These are phyloP conservation scores for Globisporangium uncinulatum DNA, from an alignment of 352 stramenopile genomes.

Conservation along the genomic window DNA sequence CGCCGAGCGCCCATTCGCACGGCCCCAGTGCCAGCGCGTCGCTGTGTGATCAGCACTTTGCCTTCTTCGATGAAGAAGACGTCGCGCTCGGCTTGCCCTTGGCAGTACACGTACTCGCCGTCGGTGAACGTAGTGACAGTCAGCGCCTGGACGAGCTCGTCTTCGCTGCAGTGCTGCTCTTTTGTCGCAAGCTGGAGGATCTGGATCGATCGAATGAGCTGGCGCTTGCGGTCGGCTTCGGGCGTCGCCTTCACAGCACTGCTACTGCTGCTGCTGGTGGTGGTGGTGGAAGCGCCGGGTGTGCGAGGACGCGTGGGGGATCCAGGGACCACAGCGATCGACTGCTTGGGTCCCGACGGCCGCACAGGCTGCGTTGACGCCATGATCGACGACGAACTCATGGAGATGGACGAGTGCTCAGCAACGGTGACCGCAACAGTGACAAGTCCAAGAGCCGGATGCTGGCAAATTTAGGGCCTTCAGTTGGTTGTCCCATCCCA, in stretches of 20 bases:
- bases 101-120: slow-evolving; percentile 59
- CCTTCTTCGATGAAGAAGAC: slow-evolving; percentile 72
- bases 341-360: slow-evolving; percentile 1
- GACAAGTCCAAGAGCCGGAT: no score
- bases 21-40: slow-evolving; percentile 9
- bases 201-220: slow-evolving; percentile 39
- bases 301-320: slow-evolving; percentile 5
- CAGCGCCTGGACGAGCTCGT: slow-evolving; percentile 33
- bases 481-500: no score
- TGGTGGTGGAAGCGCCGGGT: no score
- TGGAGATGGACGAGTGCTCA: neutral
- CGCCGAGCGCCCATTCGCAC: slow-evolving; percentile 16
- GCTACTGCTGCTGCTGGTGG: neutral
- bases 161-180: slow-evolving; percentile 37
- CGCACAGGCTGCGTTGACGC: slow-evolving; percentile 1
- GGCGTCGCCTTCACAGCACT: neutral
- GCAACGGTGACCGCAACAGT: no score
- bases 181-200: slow-evolving; percentile 43
- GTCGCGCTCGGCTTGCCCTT: slow-evolving; percentile 51
- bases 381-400: slow-evolving; percentile 1
- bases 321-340: neutral
- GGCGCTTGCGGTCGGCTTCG: slow-evolving; percentile 35
- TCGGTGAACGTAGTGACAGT: slow-evolving; percentile 28
- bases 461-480: no score
- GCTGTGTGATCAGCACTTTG: slow-evolving; percentile 63